Evolutionary conservation across 2,329 filamentous ascomycete species (phyloP).

Genomic region (Fusarium pseudograminearum): DNA sequence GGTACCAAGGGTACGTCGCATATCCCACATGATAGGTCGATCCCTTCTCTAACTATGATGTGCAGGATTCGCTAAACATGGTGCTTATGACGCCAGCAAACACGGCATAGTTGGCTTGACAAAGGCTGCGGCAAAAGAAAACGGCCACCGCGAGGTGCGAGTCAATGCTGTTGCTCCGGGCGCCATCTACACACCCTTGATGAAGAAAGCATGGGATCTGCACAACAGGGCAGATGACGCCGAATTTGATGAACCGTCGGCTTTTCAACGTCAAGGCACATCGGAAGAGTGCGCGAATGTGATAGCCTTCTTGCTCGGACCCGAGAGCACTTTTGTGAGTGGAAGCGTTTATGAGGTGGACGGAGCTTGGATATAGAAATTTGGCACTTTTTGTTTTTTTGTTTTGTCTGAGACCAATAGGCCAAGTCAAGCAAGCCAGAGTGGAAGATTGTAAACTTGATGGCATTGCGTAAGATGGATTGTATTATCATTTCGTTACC

Average conservation of each 20-base stretch:
- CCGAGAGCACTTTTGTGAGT: constrained; percentile 54
- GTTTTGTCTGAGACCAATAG: neutral
- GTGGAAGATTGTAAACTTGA: constrained; percentile 47
- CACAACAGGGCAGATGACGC: constrained; percentile 52
- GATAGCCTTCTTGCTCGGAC: constrained; percentile 53
- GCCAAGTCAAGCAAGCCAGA: neutral
- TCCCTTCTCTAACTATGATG: constrained; percentile 27
- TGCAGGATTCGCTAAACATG: constrained; percentile 52
- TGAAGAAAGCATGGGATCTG: constrained; percentile 58
- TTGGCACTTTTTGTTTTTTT: neutral
- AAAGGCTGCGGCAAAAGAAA: constrained; percentile 54
- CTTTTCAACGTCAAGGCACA: constrained; percentile 59
- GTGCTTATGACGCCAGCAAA: constrained; percentile 56
- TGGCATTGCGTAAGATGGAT: constrained; percentile 55
- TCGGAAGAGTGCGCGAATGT: constrained; percentile 54
- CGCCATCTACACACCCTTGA: constrained; percentile 62
- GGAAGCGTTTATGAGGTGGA: constrained; percentile 59
- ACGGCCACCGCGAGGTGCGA: constrained; percentile 58
- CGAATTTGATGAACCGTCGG: constrained; percentile 57
- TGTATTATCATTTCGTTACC: constrained; percentile 59
- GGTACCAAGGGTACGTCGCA: constrained; percentile 57
- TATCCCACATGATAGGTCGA: constrained; percentile 1
- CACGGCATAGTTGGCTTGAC: constrained; percentile 55
- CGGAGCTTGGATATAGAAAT: constrained; percentile 55
- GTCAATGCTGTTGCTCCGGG: constrained; percentile 63